Percentiles rank a stretch among this genome's conserved stretches.
Conservation (phyloP, 192 early-diverging fungal species). For the Rhizophlyctis rosea region DNA sequence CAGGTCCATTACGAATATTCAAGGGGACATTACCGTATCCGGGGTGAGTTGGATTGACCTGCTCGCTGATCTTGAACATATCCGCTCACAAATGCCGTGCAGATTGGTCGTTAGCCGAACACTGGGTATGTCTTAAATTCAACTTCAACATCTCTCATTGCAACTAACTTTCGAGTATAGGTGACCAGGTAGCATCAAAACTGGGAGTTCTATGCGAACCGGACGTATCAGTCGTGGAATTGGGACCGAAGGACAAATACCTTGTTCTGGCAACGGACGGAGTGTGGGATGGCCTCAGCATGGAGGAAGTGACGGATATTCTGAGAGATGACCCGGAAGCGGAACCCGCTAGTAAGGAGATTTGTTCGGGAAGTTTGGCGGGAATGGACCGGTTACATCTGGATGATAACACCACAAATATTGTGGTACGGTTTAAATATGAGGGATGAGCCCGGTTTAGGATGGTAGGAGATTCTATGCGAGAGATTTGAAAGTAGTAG, state of each 20-base stretch:
- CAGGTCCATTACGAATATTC: slow-evolving; percentile 53
- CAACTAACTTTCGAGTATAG: too few species aligned
- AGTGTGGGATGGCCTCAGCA: slow-evolving; percentile 49
- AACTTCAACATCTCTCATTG: too few species aligned
- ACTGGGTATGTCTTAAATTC: too few species aligned
- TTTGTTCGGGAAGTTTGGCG: slow-evolving; percentile 34
- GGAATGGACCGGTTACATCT: slow-evolving; percentile 40
- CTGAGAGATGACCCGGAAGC: slow-evolving; percentile 16
- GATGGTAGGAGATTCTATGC: too few species aligned
- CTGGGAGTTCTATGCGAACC: slow-evolving; percentile 48
- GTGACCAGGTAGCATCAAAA: slow-evolving; percentile 42
- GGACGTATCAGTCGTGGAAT: slow-evolving; percentile 33
- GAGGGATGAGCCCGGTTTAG: too few species aligned
- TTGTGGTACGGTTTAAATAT: too few species aligned
- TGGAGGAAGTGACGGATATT: slow-evolving; percentile 30
- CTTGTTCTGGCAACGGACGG: slow-evolving; percentile 52
- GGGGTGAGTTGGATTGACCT: too few species aligned
- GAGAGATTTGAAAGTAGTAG: too few species aligned
- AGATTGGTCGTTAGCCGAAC: slow-evolving; percentile 49
- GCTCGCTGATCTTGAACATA: too few species aligned
- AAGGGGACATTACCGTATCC: slow-evolving; percentile 58
- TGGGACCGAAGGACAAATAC: slow-evolving; percentile 31
- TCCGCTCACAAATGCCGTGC: neutral
- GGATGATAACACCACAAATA: slow-evolving; percentile 54
- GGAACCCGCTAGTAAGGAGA: slow-evolving; percentile 26